phyloP scores from a whole-genome alignment of 495 filamentous ascomycete genomes.

The Hypoxylon crocopeplum region DNA sequence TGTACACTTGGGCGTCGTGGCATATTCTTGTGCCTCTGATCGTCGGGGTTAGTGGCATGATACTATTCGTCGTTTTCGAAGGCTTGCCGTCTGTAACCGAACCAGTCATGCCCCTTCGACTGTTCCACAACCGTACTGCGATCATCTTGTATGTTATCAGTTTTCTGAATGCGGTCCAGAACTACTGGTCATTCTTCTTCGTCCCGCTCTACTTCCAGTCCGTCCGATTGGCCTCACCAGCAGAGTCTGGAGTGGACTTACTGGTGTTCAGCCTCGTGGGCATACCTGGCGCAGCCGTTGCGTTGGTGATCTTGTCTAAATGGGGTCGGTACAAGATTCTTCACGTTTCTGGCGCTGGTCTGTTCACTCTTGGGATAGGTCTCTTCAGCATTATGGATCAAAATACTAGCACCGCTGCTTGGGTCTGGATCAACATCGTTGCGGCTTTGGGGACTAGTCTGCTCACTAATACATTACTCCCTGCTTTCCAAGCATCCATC shows the following conservation, averaged over 20 bases:
- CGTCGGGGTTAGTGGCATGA: constrained; percentile 32
- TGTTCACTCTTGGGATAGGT: constrained; percentile 51
- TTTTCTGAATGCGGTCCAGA: constrained; percentile 33
- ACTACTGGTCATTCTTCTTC: constrained; percentile 52
- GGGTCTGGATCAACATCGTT: constrained; percentile 41
- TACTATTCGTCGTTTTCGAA: constrained; percentile 35
- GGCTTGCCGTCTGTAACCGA: constrained; percentile 21
- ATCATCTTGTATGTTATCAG: constrained; percentile 30
- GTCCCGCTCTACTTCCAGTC: constrained; percentile 59
- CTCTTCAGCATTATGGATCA: constrained; percentile 48
- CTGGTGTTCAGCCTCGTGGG: constrained; percentile 45
- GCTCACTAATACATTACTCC: constrained; percentile 41
- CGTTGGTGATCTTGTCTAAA: constrained; percentile 46
- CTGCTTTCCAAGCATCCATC: constrained; percentile 48
- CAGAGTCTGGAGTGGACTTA: constrained; percentile 47
- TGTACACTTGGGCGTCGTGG: constrained; percentile 40
- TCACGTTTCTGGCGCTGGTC: constrained; percentile 46
- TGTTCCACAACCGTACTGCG: constrained; percentile 42
- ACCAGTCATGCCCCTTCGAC: constrained; percentile 39
- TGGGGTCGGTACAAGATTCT: constrained; percentile 55
- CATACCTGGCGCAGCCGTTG: constrained; percentile 43
- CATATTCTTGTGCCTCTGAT: constrained; percentile 41
- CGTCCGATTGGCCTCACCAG: constrained; percentile 39
- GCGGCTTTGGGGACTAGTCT: constrained; percentile 43
- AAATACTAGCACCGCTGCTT: constrained; percentile 40